Evolutionary conservation across 176 grass and related monocot genomes (phyloP).

Genomic region (Cenchrus americanus): DNA sequence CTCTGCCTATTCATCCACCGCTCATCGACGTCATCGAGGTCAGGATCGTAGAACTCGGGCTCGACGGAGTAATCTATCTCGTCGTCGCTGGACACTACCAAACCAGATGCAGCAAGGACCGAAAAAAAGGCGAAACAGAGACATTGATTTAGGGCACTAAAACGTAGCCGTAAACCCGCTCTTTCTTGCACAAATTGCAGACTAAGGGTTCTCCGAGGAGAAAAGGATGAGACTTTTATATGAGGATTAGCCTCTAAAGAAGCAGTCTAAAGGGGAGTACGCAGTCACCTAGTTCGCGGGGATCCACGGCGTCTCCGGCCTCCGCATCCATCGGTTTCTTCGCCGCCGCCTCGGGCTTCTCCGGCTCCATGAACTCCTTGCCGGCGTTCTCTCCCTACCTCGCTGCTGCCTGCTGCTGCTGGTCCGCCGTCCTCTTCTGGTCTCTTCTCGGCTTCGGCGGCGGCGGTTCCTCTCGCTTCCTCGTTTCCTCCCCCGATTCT

Average conservation of each 20-base stretch:
- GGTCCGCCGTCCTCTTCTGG: neutral
- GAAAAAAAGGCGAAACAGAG: neutral
- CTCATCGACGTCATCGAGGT: constrained; percentile 77
- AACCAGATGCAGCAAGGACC: neutral
- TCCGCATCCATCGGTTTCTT: constrained; percentile 45
- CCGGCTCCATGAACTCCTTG: constrained; percentile 42
- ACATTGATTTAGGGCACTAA: neutral
- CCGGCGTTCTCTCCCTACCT: neutral
- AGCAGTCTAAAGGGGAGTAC: neutral
- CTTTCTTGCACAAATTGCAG: neutral
- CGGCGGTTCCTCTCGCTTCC: neutral
- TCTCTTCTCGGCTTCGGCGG: neutral
- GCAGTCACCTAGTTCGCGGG: constrained; percentile 45
- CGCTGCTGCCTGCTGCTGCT: neutral
- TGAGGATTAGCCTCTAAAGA: constrained; percentile 20
- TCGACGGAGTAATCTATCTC: constrained; percentile 91
- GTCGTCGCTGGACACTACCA: constrained; percentile 86
- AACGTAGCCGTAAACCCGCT: neutral
- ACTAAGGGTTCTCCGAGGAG: neutral
- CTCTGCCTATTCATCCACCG: constrained; percentile 74
- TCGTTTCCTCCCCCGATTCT: neutral
- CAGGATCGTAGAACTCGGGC: constrained; percentile 92
- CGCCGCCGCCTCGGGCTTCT: constrained; percentile 22
- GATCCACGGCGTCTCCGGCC: constrained; percentile 24
- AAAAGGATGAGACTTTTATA: neutral